These are phyloP conservation scores for Phytophthora pseudosyringae DNA, from an alignment of 352 stramenopile species.

Conservation along the genomic window DNA sequence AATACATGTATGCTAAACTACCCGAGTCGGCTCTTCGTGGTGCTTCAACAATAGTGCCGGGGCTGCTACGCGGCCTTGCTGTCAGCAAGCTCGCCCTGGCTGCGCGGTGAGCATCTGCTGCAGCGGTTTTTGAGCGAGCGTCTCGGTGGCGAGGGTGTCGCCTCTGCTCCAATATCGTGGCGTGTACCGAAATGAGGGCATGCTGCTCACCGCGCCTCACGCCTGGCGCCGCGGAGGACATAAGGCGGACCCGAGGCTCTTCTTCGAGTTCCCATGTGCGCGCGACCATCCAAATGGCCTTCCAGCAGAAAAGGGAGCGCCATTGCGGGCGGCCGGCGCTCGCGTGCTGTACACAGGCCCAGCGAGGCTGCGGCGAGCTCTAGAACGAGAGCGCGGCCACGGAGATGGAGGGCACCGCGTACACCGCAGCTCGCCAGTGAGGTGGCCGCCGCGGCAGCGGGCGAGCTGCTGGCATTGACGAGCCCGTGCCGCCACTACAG, in stretches of 20 bases:
- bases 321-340: neutral
- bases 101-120: neutral
- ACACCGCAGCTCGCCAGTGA: no score
- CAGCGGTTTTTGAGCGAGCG: neutral
- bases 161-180: neutral
- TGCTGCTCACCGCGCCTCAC: slow-evolving; percentile 2
- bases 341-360: slow-evolving; percentile 1
- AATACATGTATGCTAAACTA: no score
- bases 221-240: neutral
- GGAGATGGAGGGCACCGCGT: slow-evolving; percentile 25
- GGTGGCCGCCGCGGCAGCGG: neutral
- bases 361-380: slow-evolving; percentile 5
- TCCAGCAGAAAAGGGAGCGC: slow-evolving; percentile 25
- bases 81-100: neutral
- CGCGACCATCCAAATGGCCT: slow-evolving; percentile 24
- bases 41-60: no score
- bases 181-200: slow-evolving; percentile 11
- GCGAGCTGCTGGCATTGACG: slow-evolving; percentile 7
- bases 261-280: slow-evolving; percentile 13
- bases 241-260: slow-evolving; percentile 5
- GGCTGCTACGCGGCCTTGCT: no score
- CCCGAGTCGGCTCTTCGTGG: no score
- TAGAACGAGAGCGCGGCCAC: slow-evolving; percentile 38
- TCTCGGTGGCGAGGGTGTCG: neutral
- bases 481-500: slow-evolving; percentile 6